A percentile compares a stretch with the other conserved stretches of the same genome.
Conservation (phyloP, 805 yeast species). For the Yarrowia osloensis region DNA sequence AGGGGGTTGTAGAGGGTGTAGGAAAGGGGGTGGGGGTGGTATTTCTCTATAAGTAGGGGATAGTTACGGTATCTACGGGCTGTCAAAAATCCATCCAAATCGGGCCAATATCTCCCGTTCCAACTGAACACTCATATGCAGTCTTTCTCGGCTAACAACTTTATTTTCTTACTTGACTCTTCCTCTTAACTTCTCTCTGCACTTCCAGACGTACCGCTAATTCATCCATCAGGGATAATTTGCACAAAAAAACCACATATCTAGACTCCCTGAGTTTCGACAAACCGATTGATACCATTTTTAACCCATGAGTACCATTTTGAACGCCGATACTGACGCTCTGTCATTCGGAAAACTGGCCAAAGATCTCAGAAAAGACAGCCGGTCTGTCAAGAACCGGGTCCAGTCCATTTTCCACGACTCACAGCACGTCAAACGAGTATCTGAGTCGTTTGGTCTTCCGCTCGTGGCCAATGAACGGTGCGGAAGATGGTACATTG, state of each 20-base stretch:
- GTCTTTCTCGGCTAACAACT: background rate
- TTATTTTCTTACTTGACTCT: background rate
- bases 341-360: constrained; percentile 5
- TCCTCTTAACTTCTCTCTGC: background rate
- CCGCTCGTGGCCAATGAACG: constrained; percentile 68
- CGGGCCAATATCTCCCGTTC: too few species aligned
- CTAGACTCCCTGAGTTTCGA: background rate
- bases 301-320: background rate
- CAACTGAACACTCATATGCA: too few species aligned
- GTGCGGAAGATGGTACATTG: constrained; percentile 84
- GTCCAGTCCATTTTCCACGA: constrained; percentile 74
- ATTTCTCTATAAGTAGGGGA: too few species aligned
- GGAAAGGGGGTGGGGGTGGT: background rate
- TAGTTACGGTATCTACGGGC: too few species aligned
- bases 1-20: background rate
- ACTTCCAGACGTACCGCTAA: background rate
- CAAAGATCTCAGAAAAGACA: constrained; percentile 52
- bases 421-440: constrained; percentile 51
- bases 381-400: constrained; percentile 58
- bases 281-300: background rate
- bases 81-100: too few species aligned
- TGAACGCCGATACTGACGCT: constrained; percentile 19
- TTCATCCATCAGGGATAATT: background rate
- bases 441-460: constrained; percentile 42
- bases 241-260: too few species aligned